phyloP scores from a whole-genome alignment of 83 land plant genomes.

The Thuja plicata region DNA sequence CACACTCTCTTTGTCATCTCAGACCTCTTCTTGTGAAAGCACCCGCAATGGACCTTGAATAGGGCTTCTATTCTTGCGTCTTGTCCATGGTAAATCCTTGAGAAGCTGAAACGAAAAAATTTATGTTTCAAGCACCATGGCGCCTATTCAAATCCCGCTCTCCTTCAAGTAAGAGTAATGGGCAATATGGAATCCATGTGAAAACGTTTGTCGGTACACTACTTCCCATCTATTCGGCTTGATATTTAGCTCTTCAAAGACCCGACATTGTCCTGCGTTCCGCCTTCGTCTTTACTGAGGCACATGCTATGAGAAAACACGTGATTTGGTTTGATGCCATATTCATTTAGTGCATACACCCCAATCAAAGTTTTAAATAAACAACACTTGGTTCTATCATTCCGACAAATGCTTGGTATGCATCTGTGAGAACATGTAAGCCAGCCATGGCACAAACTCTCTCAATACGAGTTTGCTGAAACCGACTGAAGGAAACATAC shows the following conservation, averaged over 20 bases:
- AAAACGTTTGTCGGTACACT: conserved; percentile 25
- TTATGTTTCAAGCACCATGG: too few relatives aligned
- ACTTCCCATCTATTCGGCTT: too few relatives aligned
- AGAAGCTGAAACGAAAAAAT: too few relatives aligned
- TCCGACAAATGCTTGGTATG: conserved; percentile 20
- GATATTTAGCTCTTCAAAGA: too few relatives aligned
- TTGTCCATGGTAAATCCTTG: too few relatives aligned
- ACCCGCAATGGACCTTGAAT: too few relatives aligned
- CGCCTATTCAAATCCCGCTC: too few relatives aligned
- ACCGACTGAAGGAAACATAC: conserved; percentile 76
- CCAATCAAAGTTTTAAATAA: conserved; percentile 37
- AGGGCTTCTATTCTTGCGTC: too few relatives aligned
- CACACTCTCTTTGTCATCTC: too few relatives aligned
- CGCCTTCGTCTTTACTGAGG: too few relatives aligned
- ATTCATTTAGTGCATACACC: conserved; percentile 18
- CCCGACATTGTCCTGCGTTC: too few relatives aligned
- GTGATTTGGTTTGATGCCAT: not conserved
- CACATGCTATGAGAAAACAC: not conserved
- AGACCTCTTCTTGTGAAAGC: too few relatives aligned
- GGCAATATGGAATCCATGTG: conserved; percentile 37
- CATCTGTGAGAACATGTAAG: conserved; percentile 44
- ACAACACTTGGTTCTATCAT: conserved; percentile 34
- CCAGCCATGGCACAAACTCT: conserved; percentile 87
- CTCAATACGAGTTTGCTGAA: conserved; percentile 68
- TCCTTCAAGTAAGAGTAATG: conserved; percentile 23